A percentile compares a stretch with the other conserved stretches of the same genome.
Conservation (phyloP, 2,329 filamentous ascomycete species). For the Chaetomiaceae sp. region DNA sequence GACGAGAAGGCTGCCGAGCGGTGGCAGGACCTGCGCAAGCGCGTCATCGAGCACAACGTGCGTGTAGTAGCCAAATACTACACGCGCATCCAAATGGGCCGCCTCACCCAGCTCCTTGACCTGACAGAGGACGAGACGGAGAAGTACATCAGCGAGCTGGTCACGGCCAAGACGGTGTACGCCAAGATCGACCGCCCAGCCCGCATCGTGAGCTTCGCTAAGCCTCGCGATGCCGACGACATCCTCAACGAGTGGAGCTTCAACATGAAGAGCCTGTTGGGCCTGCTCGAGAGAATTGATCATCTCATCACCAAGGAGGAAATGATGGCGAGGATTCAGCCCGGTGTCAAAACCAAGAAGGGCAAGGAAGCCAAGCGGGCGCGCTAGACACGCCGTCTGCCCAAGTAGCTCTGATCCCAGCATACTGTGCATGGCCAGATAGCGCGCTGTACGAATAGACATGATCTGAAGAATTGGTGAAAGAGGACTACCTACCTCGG, state of each 20-base stretch:
- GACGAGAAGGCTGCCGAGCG: constrained; percentile 79
- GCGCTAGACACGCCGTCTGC: constrained; percentile 3
- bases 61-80: constrained; percentile 98
- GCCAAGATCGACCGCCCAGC: constrained; percentile 96
- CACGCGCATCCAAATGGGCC: constrained; percentile 89
- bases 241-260: constrained; percentile 97
- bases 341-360: constrained; percentile 43
- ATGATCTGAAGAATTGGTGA: constrained; percentile 4
- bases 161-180: constrained; percentile 96
- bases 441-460: constrained; percentile 23
- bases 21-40: constrained; percentile 94
- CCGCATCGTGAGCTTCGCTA: constrained; percentile 86
- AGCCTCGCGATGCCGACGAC: constrained; percentile 91
- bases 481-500: too few relatives aligned
- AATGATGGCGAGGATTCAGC: constrained; percentile 98
- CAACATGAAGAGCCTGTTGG: constrained; percentile 72
- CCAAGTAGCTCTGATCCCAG: not conserved
- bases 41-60: constrained; percentile 98
- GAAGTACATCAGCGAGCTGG: constrained; percentile 96
- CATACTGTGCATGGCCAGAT: not conserved
- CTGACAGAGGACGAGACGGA: constrained; percentile 93
- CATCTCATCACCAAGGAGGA: constrained; percentile 99
- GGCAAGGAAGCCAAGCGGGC: constrained; percentile 36
- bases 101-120: constrained; percentile 85
- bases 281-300: constrained; percentile 80